Evolutionary conservation across 106 monocot species (phyloP).

Genomic region (Dactylorhiza incarnata): DNA sequence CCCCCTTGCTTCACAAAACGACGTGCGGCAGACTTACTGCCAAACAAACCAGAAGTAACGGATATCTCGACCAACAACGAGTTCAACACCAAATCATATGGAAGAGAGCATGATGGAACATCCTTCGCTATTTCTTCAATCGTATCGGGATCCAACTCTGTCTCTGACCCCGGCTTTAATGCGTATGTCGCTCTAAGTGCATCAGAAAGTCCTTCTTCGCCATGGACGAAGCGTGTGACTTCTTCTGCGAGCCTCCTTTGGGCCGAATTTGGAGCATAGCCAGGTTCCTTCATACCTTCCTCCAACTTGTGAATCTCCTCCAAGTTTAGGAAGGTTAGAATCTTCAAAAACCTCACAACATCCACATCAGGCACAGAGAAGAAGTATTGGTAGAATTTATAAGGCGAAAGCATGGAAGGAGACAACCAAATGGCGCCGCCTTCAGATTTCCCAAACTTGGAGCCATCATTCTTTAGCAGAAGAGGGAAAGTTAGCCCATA

Average conservation of each 20-base stretch:
- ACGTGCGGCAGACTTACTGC: slow-evolving; percentile 70
- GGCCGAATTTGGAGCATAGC: slow-evolving; percentile 59
- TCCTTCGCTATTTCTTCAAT: slow-evolving; percentile 79
- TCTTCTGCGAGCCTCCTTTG: slow-evolving; percentile 86
- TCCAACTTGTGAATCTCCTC: slow-evolving; percentile 75
- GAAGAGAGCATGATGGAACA: slow-evolving; percentile 70
- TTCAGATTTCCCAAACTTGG: slow-evolving; percentile 91
- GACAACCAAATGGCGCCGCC: slow-evolving; percentile 82
- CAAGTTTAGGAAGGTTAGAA: slow-evolving; percentile 74
- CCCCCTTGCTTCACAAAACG: slow-evolving; percentile 86
- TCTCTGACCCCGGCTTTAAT: slow-evolving; percentile 68
- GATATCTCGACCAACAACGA: slow-evolving; percentile 64
- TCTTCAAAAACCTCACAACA: slow-evolving; percentile 81
- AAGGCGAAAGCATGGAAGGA: slow-evolving; percentile 63
- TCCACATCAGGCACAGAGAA: slow-evolving; percentile 79
- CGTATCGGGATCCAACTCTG: slow-evolving; percentile 46
- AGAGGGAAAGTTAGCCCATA: slow-evolving; percentile 91
- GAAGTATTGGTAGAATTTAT: slow-evolving; percentile 91
- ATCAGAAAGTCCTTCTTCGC: slow-evolving; percentile 69
- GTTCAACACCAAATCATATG: slow-evolving; percentile 56
- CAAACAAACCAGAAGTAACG: slow-evolving; percentile 60
- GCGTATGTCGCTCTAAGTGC: slow-evolving; percentile 76
- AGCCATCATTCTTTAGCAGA: slow-evolving; percentile 85
- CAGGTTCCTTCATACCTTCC: slow-evolving; percentile 58
- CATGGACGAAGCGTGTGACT: slow-evolving; percentile 84